phyloP scores from a whole-genome alignment of 2,329 filamentous ascomycete species.

The Ampelomyces quisqualis region DNA sequence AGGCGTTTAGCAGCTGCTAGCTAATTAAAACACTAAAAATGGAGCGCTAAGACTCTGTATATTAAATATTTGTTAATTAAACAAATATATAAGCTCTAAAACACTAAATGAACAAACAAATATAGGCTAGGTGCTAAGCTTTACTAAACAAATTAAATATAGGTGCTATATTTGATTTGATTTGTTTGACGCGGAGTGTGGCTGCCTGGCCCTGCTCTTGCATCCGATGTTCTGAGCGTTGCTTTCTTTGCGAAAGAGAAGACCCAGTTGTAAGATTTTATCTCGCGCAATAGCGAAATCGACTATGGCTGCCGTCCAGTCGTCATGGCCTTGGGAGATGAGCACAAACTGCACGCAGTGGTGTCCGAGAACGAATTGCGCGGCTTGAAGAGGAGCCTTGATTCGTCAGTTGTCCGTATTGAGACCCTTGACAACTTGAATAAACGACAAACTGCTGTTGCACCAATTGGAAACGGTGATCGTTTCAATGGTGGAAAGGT shows the following conservation, averaged over 20 bases:
- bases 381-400: constrained; percentile 24
- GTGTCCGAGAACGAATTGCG: constrained; percentile 28
- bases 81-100: no score
- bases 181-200: no score
- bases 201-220: constrained; percentile 28
- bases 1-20: no score
- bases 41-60: no score
- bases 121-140: no score
- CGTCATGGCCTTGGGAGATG: constrained; percentile 27
- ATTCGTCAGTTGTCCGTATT: constrained; percentile 25
- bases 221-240: constrained; percentile 31
- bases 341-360: constrained; percentile 37
- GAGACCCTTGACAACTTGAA: constrained; percentile 27
- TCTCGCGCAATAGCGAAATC: constrained; percentile 31
- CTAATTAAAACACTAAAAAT: no score
- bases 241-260: constrained; percentile 37
- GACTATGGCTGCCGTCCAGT: constrained; percentile 41
- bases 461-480: constrained; percentile 43
- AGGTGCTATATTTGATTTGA: no score
- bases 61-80: no score
- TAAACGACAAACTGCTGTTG: constrained; percentile 30
- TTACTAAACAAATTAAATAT: no score
- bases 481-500: constrained; percentile 48
- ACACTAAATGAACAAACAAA: no score
- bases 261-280: constrained; percentile 29